Percentiles rank a stretch among this genome's conserved stretches.
phyloP scores from a whole-genome alignment of 202 grass and related monocot genomes.

The Dendrocalamus latiflorus region DNA sequence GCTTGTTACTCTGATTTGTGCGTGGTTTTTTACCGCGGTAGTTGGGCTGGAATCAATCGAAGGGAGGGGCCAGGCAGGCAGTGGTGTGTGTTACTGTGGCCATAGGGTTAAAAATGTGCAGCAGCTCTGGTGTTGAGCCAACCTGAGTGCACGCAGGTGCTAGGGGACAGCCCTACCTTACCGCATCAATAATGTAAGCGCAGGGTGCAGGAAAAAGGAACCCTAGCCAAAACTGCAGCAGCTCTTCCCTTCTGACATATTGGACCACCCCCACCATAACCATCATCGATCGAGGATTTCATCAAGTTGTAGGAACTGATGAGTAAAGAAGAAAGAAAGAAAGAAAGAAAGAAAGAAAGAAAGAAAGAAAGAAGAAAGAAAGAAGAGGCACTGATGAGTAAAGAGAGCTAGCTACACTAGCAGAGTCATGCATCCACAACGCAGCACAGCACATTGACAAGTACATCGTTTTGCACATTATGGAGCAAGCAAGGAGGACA shows the following conservation, averaged over 20 bases:
- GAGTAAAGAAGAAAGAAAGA: no score
- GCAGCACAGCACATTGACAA: neutral
- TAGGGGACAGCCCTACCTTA: slow-evolving; percentile 11
- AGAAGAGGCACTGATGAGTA: neutral
- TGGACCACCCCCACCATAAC: neutral
- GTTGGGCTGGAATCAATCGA: slow-evolving; percentile 1
- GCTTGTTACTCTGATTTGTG: no score
- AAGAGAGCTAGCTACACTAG: neutral
- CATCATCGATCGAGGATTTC: neutral
- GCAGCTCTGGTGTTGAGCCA: slow-evolving; percentile 10
- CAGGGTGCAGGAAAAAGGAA: neutral
- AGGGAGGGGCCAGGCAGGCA: neutral
- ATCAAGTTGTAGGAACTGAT: no score
- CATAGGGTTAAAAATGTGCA: slow-evolving; percentile 5
- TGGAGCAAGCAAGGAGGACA: neutral
- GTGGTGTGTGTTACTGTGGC: neutral
- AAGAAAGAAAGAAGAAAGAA: no score
- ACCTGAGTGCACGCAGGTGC: slow-evolving; percentile 4
- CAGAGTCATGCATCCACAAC: neutral
- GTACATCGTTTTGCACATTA: neutral
- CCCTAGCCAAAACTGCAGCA: slow-evolving; percentile 10
- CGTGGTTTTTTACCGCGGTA: neutral
- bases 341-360: no score
- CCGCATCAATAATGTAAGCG: slow-evolving; percentile 33
- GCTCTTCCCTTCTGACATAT: neutral